Evolutionary conservation across 345 rosid species (phyloP).

Genomic region (Camelina sativa): DNA sequence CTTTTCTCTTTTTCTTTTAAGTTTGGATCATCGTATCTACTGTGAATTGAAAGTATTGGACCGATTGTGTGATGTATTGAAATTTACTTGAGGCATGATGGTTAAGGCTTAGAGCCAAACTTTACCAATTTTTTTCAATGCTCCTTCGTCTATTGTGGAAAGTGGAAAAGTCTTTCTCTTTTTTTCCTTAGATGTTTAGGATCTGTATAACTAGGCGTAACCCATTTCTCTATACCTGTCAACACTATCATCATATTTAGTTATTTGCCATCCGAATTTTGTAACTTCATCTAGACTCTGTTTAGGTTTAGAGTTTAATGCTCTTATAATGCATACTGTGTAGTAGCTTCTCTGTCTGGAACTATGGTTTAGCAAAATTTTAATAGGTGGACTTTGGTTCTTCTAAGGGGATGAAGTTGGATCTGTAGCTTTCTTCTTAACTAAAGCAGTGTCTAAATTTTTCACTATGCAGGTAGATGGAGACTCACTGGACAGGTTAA

Average conservation of each 20-base stretch:
- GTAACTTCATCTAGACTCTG: neutral
- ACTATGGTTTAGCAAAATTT: neutral
- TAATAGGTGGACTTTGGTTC: slow-evolving; percentile 1
- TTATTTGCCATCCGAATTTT: neutral
- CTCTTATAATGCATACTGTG: neutral
- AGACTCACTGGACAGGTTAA: slow-evolving; percentile 59
- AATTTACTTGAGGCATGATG: neutral
- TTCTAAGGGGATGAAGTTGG: neutral
- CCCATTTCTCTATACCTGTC: no score
- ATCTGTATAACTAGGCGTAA: no score
- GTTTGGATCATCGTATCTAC: neutral
- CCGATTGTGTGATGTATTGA: neutral
- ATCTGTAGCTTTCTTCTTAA: slow-evolving; percentile 8
- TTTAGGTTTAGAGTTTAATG: neutral
- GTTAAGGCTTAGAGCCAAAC: neutral
- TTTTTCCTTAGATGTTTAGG: no score
- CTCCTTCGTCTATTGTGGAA: no score
- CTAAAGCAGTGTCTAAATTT: slow-evolving; percentile 5
- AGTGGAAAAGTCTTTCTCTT: no score
- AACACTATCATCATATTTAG: neutral
- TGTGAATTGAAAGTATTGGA: neutral
- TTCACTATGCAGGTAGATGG: slow-evolving; percentile 64
- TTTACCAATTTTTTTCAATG: no score
- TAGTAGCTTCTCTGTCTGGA: slow-evolving; percentile 6
- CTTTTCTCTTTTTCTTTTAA: neutral